Conservation (phyloP, 1,139 yeast genomes). For the Pichia sp. region DNA sequence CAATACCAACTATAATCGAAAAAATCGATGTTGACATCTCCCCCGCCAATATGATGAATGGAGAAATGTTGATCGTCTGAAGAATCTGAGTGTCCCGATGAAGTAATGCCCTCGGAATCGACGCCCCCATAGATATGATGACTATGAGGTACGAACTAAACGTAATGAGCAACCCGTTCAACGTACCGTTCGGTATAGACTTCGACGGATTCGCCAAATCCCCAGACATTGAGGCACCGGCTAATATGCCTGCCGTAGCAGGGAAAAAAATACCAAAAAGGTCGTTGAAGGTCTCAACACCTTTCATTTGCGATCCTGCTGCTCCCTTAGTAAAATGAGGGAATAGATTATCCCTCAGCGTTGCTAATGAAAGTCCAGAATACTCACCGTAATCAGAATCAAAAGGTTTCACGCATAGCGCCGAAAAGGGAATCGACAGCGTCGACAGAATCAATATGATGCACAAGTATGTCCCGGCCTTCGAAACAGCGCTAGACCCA, state of each 20-base stretch:
- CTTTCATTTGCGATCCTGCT: slow-evolving; percentile 73
- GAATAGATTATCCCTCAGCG: slow-evolving; percentile 58
- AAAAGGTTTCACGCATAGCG: slow-evolving; percentile 60
- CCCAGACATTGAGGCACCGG: slow-evolving; percentile 99
- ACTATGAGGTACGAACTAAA: slow-evolving; percentile 71
- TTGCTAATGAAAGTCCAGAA: slow-evolving; percentile 69
- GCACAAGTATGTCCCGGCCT: slow-evolving; percentile 75
- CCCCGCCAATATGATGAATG: slow-evolving; percentile 74
- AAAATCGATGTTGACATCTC: slow-evolving; percentile 86
- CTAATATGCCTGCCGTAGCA: slow-evolving; percentile 96
- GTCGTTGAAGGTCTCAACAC: slow-evolving; percentile 71
- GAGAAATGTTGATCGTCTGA: slow-evolving; percentile 71
- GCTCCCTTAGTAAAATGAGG: slow-evolving; percentile 87
- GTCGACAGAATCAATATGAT: slow-evolving; percentile 67
- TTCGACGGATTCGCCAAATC: slow-evolving; percentile 79
- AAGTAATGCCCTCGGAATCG: slow-evolving; percentile 74
- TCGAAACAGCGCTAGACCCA: slow-evolving; percentile 80
- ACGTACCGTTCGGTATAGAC: slow-evolving; percentile 86
- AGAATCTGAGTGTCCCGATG: slow-evolving; percentile 77
- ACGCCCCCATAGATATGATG: slow-evolving; percentile 69
- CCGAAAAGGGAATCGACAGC: slow-evolving; percentile 75
- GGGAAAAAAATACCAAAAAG: slow-evolving; percentile 95
- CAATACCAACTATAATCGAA: slow-evolving; percentile 89
- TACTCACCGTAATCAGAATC: slow-evolving; percentile 50
- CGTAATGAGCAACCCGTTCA: slow-evolving; percentile 73